Evolutionary conservation across 306 rosid genomes (phyloP), one percentile per base, ranked within the genome.

Genomic region (Pterocarpus santalinus): DNA sequence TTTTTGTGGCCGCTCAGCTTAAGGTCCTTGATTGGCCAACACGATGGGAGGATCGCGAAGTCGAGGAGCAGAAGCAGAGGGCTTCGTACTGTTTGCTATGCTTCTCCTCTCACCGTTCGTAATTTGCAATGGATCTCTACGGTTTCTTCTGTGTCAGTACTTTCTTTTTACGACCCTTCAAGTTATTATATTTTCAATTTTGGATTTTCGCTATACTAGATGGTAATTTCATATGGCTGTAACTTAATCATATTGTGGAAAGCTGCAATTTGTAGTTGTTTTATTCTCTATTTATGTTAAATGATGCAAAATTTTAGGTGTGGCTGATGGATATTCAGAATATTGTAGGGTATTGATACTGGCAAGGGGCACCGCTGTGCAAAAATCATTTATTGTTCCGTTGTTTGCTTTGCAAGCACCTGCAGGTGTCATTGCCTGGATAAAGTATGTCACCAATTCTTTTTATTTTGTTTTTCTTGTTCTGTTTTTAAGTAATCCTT

Each of bases 351-450:
- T 90, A 60, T 75, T 95, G 8, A 62, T 95, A 81, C 72, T 93
- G 63, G 86, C 91, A 32, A 93, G 30, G 86, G 99, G 99, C 33
- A 90, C 99, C n/a, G 86, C 91, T 1, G 79, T 88, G 65, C 97
- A 87, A 58, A 95, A 95, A 81, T 84, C 97, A 10, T 93, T 88
- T 56, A 34, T 95, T 63, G 90, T 90, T 85, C 99, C 99, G 1
- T 82, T 95, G 2, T 77, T 95, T 88, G 94, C 89, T 43, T 77
- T 95, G 44, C 99, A 91, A 89, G 97, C 98, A 38, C 99, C 99
- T 28, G 86, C 84, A 35, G 81, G 78, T 74, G 41, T 95, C 70
- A 32, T 90, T 77, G 66, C 96, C 35, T 93, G 98, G 97, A 91
- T 91, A 15, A 85, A 90, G 99, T 95, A 86, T 71, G 89, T 52